Conservation (phyloP, 2,329 filamentous ascomycete species). For the Clonostachys sp. region DNA sequence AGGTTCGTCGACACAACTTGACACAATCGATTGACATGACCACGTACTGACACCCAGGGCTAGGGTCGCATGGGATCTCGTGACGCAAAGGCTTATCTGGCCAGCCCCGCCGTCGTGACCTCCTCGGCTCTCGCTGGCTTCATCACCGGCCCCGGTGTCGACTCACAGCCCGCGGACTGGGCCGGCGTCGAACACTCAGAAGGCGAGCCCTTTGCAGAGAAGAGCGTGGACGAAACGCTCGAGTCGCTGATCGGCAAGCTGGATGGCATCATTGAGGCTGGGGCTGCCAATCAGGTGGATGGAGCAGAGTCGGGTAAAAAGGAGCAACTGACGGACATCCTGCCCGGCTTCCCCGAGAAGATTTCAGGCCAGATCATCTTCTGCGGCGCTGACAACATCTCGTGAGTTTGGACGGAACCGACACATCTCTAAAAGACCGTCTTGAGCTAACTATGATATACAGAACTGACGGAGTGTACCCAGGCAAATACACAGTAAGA, state of each 20-base stretch:
- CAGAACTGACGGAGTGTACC: constrained; percentile 90
- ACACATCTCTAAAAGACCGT: too few species aligned
- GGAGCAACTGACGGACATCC: constrained; percentile 36
- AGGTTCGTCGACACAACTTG: too few species aligned
- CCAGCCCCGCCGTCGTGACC: constrained; percentile 86
- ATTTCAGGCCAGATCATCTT: constrained; percentile 86
- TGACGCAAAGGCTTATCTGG: constrained; percentile 74
- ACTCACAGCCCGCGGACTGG: constrained; percentile 24
- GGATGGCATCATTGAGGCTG: constrained; percentile 51
- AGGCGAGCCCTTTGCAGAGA: constrained; percentile 58
- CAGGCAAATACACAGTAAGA: constrained; percentile 43
- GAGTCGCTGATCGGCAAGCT: constrained; percentile 67
- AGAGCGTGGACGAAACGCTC: constrained; percentile 64
- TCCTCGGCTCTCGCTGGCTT: constrained; percentile 74
- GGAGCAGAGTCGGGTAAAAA: constrained; percentile 18
- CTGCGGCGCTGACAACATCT: constrained; percentile 72
- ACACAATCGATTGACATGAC: too few species aligned
- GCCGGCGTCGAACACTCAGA: constrained; percentile 65
- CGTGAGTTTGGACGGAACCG: too few species aligned
- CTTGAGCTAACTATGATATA: too few species aligned
- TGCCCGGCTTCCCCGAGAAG: constrained; percentile 81
- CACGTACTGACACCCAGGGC: constrained; percentile 6
- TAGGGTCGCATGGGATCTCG: constrained; percentile 76
- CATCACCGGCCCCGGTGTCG: constrained; percentile 65
- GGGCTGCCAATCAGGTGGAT: constrained; percentile 8